Evolutionary conservation across 805 yeast genomes (phyloP).

Genomic region (Yamadazyma nakazawae): DNA sequence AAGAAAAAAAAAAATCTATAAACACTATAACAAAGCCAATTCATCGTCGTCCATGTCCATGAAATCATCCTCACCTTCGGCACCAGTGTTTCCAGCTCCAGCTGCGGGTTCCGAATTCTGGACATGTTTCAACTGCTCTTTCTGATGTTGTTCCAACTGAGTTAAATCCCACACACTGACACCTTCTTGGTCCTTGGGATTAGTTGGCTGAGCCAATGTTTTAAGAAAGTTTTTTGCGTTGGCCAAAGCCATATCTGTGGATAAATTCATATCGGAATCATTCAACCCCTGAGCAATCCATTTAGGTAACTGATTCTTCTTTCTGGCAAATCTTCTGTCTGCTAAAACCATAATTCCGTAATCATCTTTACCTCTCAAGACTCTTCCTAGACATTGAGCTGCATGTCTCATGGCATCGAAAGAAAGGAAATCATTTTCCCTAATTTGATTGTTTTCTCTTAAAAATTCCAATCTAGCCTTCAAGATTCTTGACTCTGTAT

Average conservation of each 20-base stretch:
- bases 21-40: constrained; percentile 28
- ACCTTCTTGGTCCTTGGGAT: constrained; percentile 89
- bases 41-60: constrained; percentile 49
- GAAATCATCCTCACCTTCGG: constrained; percentile 29
- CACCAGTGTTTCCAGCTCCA: constrained; percentile 6
- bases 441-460: constrained; percentile 87
- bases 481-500: constrained; percentile 92
- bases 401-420: constrained; percentile 99
- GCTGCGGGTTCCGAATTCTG: constrained; percentile 13
- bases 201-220: constrained; percentile 90
- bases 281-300: constrained; percentile 94
- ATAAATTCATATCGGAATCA: constrained; percentile 87
- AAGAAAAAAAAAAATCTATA: too few species aligned
- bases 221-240: constrained; percentile 89
- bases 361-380: constrained; percentile 95
- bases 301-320: constrained; percentile 85
- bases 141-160: constrained; percentile 59
- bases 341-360: constrained; percentile 98
- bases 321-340: constrained; percentile 85
- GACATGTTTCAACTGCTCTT: constrained; percentile 36
- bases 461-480: constrained; percentile 93
- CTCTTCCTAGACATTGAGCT: constrained; percentile 97
- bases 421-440: constrained; percentile 91
- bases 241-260: constrained; percentile 97
- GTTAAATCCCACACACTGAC: constrained; percentile 87